Base-by-base conservation (phyloP, 148 eudicot genomes). In the Agrostemma githago region DNA sequence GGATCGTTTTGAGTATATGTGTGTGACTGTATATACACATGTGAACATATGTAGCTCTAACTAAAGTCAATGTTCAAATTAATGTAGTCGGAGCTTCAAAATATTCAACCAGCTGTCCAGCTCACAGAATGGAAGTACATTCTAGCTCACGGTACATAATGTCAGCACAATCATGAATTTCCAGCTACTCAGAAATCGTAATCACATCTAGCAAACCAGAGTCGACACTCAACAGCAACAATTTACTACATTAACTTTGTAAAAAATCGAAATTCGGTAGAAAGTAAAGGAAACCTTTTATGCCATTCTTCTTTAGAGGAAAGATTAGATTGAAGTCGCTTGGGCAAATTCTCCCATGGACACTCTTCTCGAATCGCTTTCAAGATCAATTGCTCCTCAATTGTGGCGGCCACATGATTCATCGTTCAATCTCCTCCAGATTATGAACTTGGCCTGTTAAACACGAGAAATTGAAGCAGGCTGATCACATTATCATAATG, bases 301-400 rank as follows among this genome's bases (percentile, higher is more conserved):
- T 95, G 97, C 98, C 98, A 95, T 84, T 95, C 98, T 46, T 95
- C 98, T 75, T 85, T 92, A 43, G 96, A 81, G 74, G 80, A 76
- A 62, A 89, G 78, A 60, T 85, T 88, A 42, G 93, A 79, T 74
- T 95, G 98, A 20, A 95, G 88, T 74, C 97, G 86, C 80, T 92
- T 95, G 5, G 96, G 98, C 51, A 95, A 85, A 74, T 62, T 85
- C 77, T 95, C 98, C 97, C 97, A 95, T 8, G 78, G 54, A 76
- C 90, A 90, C 79, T 95, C 97, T 71, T 95, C 98, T 76, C 66
- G 84, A 5, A 95, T 84, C 65, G 98, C 98, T 81, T 86, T 92
- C 62, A 82, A 38, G 59, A 90, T 76, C 87, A 92, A 80, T 74
- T 95, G 97, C 21, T 95, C 98, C 93, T 95, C 98, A 20, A 92